Percentiles rank a stretch among this genome's conserved stretches.
These are phyloP conservation scores for Pueraria montana DNA, from an alignment of 306 rosid genomes.

Conservation along the genomic window DNA sequence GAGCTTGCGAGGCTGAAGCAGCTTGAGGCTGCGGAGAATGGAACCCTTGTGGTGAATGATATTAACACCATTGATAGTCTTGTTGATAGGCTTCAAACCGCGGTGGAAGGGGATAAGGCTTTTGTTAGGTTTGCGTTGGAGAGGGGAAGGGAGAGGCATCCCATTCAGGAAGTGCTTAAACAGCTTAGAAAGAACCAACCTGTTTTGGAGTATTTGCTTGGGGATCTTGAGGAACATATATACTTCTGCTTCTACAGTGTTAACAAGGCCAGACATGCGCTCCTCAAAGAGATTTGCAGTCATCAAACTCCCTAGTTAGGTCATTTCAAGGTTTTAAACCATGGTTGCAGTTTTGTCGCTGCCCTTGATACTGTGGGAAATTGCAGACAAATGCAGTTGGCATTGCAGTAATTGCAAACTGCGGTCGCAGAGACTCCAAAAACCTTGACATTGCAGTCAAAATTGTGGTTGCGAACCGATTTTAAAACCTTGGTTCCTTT, in stretches of 20 bases:
- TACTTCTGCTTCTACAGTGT: constrained; percentile 60
- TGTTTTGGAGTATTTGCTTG: constrained; percentile 53
- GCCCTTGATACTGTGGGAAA: neutral
- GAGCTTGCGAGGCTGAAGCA: constrained; percentile 60
- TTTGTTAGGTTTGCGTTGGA: constrained; percentile 61
- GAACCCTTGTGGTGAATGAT: constrained; percentile 57
- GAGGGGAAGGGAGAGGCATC: constrained; percentile 62
- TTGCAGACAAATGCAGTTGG: neutral
- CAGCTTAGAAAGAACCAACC: constrained; percentile 58
- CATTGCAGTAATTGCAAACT: neutral
- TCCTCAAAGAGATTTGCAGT: constrained; percentile 57
- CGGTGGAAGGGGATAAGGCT: constrained; percentile 64
- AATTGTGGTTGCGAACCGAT: neutral
- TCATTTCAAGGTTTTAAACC: neutral
- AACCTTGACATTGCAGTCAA: neutral
- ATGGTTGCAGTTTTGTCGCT: neutral
- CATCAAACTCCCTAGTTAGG: constrained; percentile 49
- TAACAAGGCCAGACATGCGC: constrained; percentile 66
- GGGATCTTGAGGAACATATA: constrained; percentile 67
- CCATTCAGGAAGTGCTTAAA: constrained; percentile 71
- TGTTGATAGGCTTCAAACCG: constrained; percentile 57
- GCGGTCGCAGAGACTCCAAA: neutral
- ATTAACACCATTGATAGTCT: constrained; percentile 70
- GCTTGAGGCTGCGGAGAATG: constrained; percentile 70
- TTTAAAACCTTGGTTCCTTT: constrained; percentile 13